Conservation (phyloP, 768 basidiomycete species). For the Tulasnella sp. region DNA sequence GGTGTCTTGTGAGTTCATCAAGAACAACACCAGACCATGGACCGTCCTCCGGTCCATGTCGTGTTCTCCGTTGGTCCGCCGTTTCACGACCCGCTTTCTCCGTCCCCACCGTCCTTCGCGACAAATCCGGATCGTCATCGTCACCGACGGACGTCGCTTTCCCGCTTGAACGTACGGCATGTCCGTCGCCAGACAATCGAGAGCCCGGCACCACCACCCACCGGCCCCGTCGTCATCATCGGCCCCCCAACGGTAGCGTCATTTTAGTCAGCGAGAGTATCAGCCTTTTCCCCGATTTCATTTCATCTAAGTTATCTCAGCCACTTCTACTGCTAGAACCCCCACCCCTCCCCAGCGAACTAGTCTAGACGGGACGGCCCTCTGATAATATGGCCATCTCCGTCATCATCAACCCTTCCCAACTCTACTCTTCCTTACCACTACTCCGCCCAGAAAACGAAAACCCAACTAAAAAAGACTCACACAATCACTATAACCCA, state of each 20-base stretch:
- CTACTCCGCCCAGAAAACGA: not conserved
- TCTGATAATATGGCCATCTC: not conserved
- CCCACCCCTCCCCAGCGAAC: not conserved
- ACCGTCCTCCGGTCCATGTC: not conserved
- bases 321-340: not conserved
- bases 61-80: conserved; percentile 13
- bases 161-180: not conserved
- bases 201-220: not conserved
- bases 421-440: not conserved
- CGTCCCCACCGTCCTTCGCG: not conserved
- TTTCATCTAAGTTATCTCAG: not conserved
- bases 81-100: not conserved
- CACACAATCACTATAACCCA: conserved; percentile 8
- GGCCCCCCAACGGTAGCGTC: not conserved
- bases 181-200: not conserved
- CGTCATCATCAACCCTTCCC: conserved; percentile 10
- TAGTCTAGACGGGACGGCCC: not conserved
- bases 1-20: conserved; percentile 13
- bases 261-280: not conserved
- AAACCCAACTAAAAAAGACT: not conserved
- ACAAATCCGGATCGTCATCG: not conserved
- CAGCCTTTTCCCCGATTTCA: conserved; percentile 7
- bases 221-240: not conserved
- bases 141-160: not conserved
- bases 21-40: not conserved